These are phyloP conservation scores for Colletotrichum limetticola DNA, from an alignment of 2,329 filamentous ascomycete genomes.

Conservation along the genomic window DNA sequence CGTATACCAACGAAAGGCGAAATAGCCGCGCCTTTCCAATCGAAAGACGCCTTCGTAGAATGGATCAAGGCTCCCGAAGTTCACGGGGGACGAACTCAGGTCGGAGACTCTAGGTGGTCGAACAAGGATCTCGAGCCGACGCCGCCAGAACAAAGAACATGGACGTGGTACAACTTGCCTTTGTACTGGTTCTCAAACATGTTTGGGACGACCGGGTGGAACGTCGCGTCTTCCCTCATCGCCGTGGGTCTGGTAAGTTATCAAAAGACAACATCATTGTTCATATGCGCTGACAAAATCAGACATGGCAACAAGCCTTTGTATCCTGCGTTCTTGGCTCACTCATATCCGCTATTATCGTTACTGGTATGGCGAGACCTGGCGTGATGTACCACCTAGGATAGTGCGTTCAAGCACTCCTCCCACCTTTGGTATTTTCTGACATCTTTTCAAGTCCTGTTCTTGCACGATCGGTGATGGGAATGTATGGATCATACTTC, in stretches of 20 bases:
- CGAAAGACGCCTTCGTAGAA: constrained; percentile 38
- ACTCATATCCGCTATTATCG: constrained; percentile 39
- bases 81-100: constrained; percentile 30
- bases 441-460: constrained; percentile 41
- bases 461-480: constrained; percentile 50
- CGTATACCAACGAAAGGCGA: constrained; percentile 23
- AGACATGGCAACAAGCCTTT: constrained; percentile 43
- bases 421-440: not conserved
- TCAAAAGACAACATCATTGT: not conserved
- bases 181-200: constrained; percentile 43
- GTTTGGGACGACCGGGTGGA: constrained; percentile 44
- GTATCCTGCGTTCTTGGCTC: constrained; percentile 40
- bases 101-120: constrained; percentile 42
- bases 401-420: constrained; percentile 33
- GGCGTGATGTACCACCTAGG: constrained; percentile 42
- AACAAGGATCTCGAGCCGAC: constrained; percentile 46
- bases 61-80: constrained; percentile 38
- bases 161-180: constrained; percentile 43
- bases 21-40: constrained; percentile 39
- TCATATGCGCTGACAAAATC: not conserved
- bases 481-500: constrained; percentile 55
- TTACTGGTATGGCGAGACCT: constrained; percentile 42
- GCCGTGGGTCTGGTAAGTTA: constrained; percentile 40
- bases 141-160: constrained; percentile 41
- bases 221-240: constrained; percentile 42